Percentiles rank a stretch among this genome's conserved stretches.
Evolutionary conservation across 2,329 filamentous ascomycete genomes (phyloP).

Genomic region (Clathrospora elynae): DNA sequence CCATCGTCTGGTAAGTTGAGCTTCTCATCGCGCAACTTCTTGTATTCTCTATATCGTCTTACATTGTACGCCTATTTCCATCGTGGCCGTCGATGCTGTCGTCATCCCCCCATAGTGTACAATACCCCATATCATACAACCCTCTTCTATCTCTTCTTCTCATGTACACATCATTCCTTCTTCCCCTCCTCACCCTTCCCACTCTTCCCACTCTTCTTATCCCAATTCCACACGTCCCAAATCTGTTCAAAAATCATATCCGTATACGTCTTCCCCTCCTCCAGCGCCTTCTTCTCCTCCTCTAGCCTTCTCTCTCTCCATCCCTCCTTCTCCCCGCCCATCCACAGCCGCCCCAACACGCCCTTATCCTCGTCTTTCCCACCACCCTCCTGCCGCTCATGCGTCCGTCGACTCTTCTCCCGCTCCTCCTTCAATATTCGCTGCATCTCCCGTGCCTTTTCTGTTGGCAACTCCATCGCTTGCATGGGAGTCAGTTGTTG

Average conservation of each 20-base stretch:
- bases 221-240: slow-evolving; percentile 56
- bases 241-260: slow-evolving; percentile 54
- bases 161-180: slow-evolving; percentile 24
- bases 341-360: slow-evolving; percentile 45
- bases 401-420: slow-evolving; percentile 42
- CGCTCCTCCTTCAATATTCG: slow-evolving; percentile 47
- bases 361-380: slow-evolving; percentile 33
- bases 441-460: slow-evolving; percentile 44
- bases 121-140: background rate
- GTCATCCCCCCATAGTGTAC: too few species aligned
- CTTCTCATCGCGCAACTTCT: too few species aligned
- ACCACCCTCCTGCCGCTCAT: slow-evolving; percentile 36
- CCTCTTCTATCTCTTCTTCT: too few species aligned
- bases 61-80: too few species aligned
- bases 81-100: too few species aligned
- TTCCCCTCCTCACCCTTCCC: slow-evolving; percentile 22
- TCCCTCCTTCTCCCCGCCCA: slow-evolving; percentile 50
- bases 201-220: slow-evolving; percentile 44
- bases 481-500: slow-evolving; percentile 34
- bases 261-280: slow-evolving; percentile 49
- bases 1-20: too few species aligned
- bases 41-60: too few species aligned
- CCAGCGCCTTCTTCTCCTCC: slow-evolving; percentile 51
- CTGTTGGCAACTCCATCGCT: slow-evolving; percentile 42
- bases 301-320: slow-evolving; percentile 54